These are phyloP conservation scores for Penicillium occitanis DNA, from an alignment of 2,329 filamentous ascomycete species.

Conservation along the genomic window DNA sequence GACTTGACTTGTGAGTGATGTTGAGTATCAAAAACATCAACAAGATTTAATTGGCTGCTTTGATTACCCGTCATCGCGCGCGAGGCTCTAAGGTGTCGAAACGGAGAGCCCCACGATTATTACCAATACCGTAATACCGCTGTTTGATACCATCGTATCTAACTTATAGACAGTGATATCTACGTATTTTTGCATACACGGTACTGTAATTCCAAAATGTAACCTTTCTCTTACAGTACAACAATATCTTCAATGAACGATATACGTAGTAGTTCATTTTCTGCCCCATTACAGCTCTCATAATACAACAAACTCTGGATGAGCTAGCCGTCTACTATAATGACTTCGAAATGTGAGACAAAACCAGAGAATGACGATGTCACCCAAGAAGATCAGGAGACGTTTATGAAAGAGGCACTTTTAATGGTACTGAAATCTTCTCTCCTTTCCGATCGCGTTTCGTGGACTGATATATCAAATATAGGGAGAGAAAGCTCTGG, in stretches of 20 bases:
- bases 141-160: not conserved
- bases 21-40: not conserved
- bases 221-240: not conserved
- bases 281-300: not conserved
- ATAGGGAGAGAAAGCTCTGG: conserved; percentile 80
- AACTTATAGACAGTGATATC: not conserved
- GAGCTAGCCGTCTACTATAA: not conserved
- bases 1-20: not conserved
- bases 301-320: not conserved
- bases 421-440: conserved; percentile 63
- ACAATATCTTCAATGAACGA: not conserved
- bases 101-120: not conserved
- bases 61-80: not conserved
- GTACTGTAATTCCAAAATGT: not conserved
- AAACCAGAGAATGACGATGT: conserved; percentile 22
- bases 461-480: not conserved
- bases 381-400: conserved; percentile 44
- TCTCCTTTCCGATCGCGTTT: not conserved
- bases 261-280: not conserved
- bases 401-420: conserved; percentile 82
- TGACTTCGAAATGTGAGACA: not conserved
- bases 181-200: not conserved
- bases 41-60: not conserved
- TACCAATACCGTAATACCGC: not conserved
- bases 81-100: conserved; percentile 10